phyloP scores from a whole-genome alignment of 164 flowering plant species.

The Dillenia suffruticosa region DNA sequence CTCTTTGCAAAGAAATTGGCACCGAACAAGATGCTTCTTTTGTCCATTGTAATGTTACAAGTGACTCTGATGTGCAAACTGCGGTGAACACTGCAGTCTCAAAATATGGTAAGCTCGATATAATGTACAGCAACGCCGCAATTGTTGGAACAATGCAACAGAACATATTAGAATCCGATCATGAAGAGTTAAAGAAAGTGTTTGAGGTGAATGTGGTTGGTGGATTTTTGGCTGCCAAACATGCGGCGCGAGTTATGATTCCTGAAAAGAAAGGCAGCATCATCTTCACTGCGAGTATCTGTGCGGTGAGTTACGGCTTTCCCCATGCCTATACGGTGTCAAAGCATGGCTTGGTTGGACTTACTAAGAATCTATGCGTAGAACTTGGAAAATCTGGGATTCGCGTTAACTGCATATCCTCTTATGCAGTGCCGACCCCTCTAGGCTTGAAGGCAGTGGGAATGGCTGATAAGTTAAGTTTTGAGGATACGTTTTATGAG shows the following conservation, averaged over 20 bases:
- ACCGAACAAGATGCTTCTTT: not conserved
- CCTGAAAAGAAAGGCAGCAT: conserved; percentile 24
- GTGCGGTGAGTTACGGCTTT: conserved; percentile 9
- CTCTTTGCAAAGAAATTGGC: conserved; percentile 5
- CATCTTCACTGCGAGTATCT: conserved; percentile 27
- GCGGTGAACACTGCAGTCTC: conserved; percentile 6
- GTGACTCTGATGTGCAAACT: conserved; percentile 9
- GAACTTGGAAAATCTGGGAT: conserved; percentile 24
- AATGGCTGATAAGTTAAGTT: too few species aligned
- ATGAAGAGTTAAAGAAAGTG: conserved; percentile 6
- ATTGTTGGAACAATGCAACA: not conserved
- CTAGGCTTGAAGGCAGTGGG: not conserved
- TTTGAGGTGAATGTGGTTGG: conserved; percentile 17
- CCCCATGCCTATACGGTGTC: too few species aligned
- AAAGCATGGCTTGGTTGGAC: conserved; percentile 10
- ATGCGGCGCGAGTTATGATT: conserved; percentile 40
- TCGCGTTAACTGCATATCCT: conserved; percentile 22
- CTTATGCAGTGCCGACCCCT: conserved; percentile 8
- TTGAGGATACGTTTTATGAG: not conserved
- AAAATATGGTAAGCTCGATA: conserved; percentile 23
- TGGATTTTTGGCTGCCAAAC: conserved; percentile 27
- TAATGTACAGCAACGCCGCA: conserved; percentile 28
- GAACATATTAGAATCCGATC: conserved; percentile 2
- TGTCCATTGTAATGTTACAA: conserved; percentile 14
- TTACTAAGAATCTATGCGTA: conserved; percentile 12